Base-by-base conservation (phyloP, 2,329 filamentous ascomycete species). In the Alternaria sp. region DNA sequence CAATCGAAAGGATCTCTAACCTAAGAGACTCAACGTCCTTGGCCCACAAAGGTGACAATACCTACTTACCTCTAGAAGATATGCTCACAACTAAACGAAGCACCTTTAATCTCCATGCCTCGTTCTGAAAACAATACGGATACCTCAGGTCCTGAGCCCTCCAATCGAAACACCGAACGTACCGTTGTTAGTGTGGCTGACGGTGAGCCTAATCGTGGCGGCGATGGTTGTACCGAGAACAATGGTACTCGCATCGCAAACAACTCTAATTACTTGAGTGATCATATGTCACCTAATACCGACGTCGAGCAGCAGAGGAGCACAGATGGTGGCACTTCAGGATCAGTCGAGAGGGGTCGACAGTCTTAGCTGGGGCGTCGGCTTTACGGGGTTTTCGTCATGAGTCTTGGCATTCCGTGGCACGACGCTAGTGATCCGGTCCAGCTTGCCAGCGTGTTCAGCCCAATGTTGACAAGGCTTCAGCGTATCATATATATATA, bases 201-300 rank as follows among this genome's bases (percentile, higher is more conserved):
- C 29, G 31, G 40, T 29, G 5, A 24, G 29, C 39, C 29, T 17
- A 44, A n/a, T 52, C 23, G 14, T 52, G 26, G 39, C 28, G 44
- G 3, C 23, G 29, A 52, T 52, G 29, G 26, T 29, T 17, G 10
- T 36, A 52, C 50, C 13, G 17, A 52, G 50, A 44, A 44, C 29
- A 31, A 52, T 52, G 29, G 28, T 40, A 23, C 36, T 51, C 28
- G 37, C 21, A n/a, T 39, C 13, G 23, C 29, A 44, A 44, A 52
- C 14, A 31, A 21, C 13, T 36, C 39, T 28, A 26, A 17, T 44
- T 52, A 42, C 39, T 36, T 52, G 13, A 52, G 39, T 29, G 39
- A 52, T 28, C 31, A 44, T 44, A 52, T 52, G 29, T 44, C 29
- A 52, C 39, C 50, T 26, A 52, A 36, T 44, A 44, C 39, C 21